Base-by-base conservation (phyloP, 345 rosid genomes). In the Physaria fendleri region DNA sequence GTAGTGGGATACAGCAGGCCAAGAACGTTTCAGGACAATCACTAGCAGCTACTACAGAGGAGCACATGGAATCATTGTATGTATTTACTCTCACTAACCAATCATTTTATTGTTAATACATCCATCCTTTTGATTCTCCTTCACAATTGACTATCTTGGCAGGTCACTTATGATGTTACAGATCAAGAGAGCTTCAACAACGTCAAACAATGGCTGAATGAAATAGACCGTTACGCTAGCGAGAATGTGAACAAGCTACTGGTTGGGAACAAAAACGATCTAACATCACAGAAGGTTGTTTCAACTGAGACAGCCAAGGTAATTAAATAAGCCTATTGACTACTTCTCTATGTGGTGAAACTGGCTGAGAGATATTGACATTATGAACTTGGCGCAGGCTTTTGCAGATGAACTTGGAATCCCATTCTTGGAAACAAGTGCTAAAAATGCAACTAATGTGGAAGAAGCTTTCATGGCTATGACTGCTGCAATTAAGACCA, bases 1-100 rank as follows among this genome's bases (percentile, higher is more conserved):
- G 65, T 77, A 88, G 94, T 88, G 96, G 96, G 96, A 88, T 59
- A 88, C 96, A 58, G 96, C 96, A 25, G 96, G 96, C 2, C 96
- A 88, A 76, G 96, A 88, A 67, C 82, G 94, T 61, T 88, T 88
- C 74, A 79, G 96, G 81, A 88, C 96, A 25, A 88, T 85, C 68
- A 85, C 96, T 27, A 88, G 96, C 65, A 85, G 90, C 78, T 88
- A 88, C 78, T 85, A 88, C 64, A 87, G 94, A 69, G 96, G 94
- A 47, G 96, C 96, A 30, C 96, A 88, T 80, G 96, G 96, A 59
- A 88, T 85, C 59, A 85, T 88, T 55, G 94, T 88, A 69, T 50
- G 79, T 20, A 8, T 33, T 68, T 30, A 21, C 44, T 54, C 43
- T 35, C 39, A 35, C 14, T 3, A 34, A 29, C 0, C 53, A 38